Evolutionary conservation across 2,329 filamentous ascomycete genomes (phyloP).

Genomic region (Aspergillus sp.): DNA sequence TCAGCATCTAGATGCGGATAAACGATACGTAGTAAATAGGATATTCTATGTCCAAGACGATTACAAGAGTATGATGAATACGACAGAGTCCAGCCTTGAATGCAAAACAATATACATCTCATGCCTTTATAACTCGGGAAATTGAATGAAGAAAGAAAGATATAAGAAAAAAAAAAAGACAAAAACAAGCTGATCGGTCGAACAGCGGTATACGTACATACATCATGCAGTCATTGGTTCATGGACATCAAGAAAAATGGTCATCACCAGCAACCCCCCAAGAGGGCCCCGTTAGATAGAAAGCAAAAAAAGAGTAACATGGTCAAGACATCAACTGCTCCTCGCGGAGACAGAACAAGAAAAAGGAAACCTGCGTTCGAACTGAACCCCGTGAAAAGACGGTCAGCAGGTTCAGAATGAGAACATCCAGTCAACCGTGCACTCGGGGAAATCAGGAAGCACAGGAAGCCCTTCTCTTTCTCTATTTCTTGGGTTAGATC

Average conservation of each 20-base stretch:
- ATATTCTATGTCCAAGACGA: not conserved
- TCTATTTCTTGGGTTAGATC: slow-evolving; percentile 4
- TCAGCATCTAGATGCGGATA: no score
- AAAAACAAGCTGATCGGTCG: not conserved
- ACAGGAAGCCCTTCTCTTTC: not conserved
- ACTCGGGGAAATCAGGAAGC: no score
- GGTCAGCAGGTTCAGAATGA: slow-evolving; percentile 7
- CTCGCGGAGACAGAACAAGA: no score
- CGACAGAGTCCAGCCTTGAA: slow-evolving; percentile 9
- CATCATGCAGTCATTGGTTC: slow-evolving; percentile 33
- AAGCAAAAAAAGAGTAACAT: no score
- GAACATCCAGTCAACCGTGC: slow-evolving; percentile 3
- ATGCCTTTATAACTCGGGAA: slow-evolving; percentile 8
- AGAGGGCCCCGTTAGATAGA: no score
- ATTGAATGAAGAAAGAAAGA: not conserved
- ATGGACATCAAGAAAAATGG: slow-evolving; percentile 17
- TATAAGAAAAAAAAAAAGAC: slow-evolving; percentile 7
- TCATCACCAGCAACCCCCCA: no score
- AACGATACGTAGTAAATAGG: not conserved
- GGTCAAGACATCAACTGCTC: no score
- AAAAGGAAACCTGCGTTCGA: no score
- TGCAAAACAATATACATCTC: slow-evolving; percentile 18
- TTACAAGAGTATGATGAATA: slow-evolving; percentile 4
- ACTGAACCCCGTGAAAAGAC: no score
- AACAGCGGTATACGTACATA: slow-evolving; percentile 32